A percentile compares a stretch with the other conserved stretches of the same genome.
Evolutionary conservation across 257 asterid species (phyloP).

Genomic region (Gentiana dahurica): DNA sequence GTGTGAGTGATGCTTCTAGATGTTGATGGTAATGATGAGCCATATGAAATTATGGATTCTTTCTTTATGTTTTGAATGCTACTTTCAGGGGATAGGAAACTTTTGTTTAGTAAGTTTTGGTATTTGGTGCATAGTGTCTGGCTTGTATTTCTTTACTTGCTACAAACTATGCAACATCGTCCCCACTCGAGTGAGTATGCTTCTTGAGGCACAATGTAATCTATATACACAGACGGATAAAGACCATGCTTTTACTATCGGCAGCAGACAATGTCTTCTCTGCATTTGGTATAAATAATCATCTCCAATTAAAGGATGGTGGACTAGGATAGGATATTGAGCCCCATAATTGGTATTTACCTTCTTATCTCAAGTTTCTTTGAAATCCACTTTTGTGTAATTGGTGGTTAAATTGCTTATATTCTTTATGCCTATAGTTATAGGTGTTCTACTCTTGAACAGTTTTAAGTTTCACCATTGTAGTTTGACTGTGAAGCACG

Average conservation of each 20-base stretch:
- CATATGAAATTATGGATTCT: constrained; percentile 9
- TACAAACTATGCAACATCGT: too few relatives aligned
- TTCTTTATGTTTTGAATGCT: not conserved
- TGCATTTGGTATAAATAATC: constrained; percentile 10
- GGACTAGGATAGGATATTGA: too few relatives aligned
- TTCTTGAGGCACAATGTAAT: not conserved
- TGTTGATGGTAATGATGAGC: constrained; percentile 7
- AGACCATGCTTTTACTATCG: constrained; percentile 32
- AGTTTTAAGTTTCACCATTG: too few relatives aligned
- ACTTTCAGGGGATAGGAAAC: constrained; percentile 1
- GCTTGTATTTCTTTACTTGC: too few relatives aligned
- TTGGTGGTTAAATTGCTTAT: too few relatives aligned
- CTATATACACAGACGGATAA: constrained; percentile 24
- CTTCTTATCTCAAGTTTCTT: too few relatives aligned
- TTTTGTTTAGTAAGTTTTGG: constrained; percentile 8
- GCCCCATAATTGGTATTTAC: too few relatives aligned
- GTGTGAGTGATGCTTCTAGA: constrained; percentile 6
- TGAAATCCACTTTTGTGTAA: too few relatives aligned
- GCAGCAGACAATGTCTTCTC: constrained; percentile 10
- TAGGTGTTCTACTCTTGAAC: too few relatives aligned
- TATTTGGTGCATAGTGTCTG: constrained; percentile 6
- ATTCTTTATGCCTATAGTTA: too few relatives aligned
- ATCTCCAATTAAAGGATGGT: not conserved
- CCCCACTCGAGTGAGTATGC: too few relatives aligned
- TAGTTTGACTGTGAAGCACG: too few relatives aligned